Percentiles rank a stretch among this genome's conserved stretches.
phyloP scores from a whole-genome alignment of 2,329 filamentous ascomycete species.

The Ophiostoma ulmi region DNA sequence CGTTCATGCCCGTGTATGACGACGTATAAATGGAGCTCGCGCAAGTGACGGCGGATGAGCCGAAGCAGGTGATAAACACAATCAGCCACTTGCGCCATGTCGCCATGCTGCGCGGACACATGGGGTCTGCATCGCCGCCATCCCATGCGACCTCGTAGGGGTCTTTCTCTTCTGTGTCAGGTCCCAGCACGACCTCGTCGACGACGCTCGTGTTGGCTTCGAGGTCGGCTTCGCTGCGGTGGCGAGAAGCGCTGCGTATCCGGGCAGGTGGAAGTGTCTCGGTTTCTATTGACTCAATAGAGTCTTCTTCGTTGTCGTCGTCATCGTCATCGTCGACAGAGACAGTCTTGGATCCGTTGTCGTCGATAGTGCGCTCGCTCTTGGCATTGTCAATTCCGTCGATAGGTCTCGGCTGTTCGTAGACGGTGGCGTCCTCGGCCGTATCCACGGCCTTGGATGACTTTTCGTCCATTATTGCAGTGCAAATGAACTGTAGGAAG shows the following conservation, averaged over 20 bases:
- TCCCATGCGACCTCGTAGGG: constrained; percentile 70
- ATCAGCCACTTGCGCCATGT: constrained; percentile 71
- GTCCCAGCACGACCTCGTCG: constrained; percentile 2
- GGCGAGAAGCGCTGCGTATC: constrained; percentile 9
- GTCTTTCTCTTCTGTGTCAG: not conserved
- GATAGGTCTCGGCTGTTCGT: not conserved
- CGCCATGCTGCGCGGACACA: constrained; percentile 66
- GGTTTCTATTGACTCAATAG: not conserved
- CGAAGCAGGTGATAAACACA: constrained; percentile 65
- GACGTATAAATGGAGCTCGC: constrained; percentile 84
- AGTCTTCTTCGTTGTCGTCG: not conserved
- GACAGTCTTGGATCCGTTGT: constrained; percentile 2
- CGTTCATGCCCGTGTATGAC: constrained; percentile 71
- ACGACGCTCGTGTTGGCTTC: constrained; percentile 9
- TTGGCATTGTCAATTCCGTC: not conserved
- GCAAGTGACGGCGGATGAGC: constrained; percentile 69
- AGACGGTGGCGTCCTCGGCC: not conserved
- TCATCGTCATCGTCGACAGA: not conserved
- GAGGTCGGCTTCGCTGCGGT: constrained; percentile 12
- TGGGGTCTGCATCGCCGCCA: constrained; percentile 62
- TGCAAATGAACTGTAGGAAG: not conserved
- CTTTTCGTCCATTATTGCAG: not conserved
- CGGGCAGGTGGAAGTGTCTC: not conserved
- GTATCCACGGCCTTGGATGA: not conserved
- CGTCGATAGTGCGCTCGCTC: not conserved